Evolutionary conservation across 2,329 filamentous ascomycete species (phyloP), one percentile per base, ranked within the genome.

Genomic region (Cercospora brassicicola): DNA sequence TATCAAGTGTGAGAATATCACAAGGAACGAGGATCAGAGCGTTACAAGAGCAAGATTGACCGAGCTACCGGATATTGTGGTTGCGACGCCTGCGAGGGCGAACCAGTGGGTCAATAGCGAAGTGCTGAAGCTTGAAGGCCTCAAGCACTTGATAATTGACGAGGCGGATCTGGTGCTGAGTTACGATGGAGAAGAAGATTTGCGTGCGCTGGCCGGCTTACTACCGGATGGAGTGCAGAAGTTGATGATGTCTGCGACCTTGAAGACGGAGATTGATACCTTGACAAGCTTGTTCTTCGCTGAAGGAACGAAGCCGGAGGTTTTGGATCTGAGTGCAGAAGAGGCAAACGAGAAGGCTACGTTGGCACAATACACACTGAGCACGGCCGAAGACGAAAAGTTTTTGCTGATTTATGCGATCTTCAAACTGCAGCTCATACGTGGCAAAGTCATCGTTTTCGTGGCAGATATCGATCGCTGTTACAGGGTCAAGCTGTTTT

Each of bases 331-430:
- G 18, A 91, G 95, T 71, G 92, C 96, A 72, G 87, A 90, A 61
- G 92, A 96, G 72, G 75, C 75, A 9, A 71, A 67, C 31, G 75
- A 77, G 64, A 74, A 75, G 69, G 88, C 90, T 69, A 90, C 89
- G 4, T 86, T 98, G 30, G 92, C 89, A 64, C 95, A 98, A 81
- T 97, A 93, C 76, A 89, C 94, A 31, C 91, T 97, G 72, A 93
- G 90, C 86, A 96, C 93, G 73, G 92, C 88, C n/a, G 95, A 99
- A 81, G 94, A 98, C 73, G 95, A 98, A 76, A 99, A 99, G 78
- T 99, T 98, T 76, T 82, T 99, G 42, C 82, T 99, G 53, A 89
- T 91, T 18, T 98, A 97, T 76, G 91, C 97, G 68, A 94, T 98
- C 77, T 96, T 97, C 84, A 97, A 97, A 82, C 86, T 98, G 11